Evolutionary conservation across 441 rosid species (phyloP).

Genomic region (Mallotus repandus): DNA sequence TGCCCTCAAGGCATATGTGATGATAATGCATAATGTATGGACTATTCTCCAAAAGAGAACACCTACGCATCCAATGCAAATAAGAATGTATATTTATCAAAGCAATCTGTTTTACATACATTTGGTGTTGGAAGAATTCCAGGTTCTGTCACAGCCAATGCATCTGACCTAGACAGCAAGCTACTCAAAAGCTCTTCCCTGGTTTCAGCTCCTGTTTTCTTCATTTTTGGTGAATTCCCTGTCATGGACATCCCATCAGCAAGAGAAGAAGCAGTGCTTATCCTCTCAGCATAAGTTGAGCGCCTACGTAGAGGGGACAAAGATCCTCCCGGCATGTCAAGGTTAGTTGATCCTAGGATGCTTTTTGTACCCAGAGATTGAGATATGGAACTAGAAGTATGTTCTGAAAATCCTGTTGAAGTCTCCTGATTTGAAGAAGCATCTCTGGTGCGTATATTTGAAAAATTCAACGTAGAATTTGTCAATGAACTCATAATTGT

Average conservation of each 20-base stretch:
- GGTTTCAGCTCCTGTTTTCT: constrained; percentile 90
- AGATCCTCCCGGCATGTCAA: constrained; percentile 58
- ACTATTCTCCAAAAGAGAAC: constrained; percentile 15
- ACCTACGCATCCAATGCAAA: background rate
- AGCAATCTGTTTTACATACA: constrained; percentile 42
- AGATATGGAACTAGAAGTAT: constrained; percentile 53
- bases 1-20: background rate
- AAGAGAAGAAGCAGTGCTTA: constrained; percentile 74
- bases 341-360: constrained; percentile 45
- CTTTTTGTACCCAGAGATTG: constrained; percentile 46
- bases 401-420: constrained; percentile 53
- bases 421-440: constrained; percentile 45
- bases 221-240: constrained; percentile 76
- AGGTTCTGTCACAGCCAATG: constrained; percentile 44
- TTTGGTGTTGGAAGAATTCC: constrained; percentile 53
- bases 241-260: constrained; percentile 60
- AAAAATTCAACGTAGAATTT: constrained; percentile 35
- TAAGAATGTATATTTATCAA: constrained; percentile 10
- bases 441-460: constrained; percentile 55
- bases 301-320: constrained; percentile 53
- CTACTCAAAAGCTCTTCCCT: constrained; percentile 62
- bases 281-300: constrained; percentile 83
- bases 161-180: constrained; percentile 62
- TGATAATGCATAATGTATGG: constrained; percentile 8
- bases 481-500: constrained; percentile 42